A percentile compares a stretch with the other conserved stretches of the same genome.
Evolutionary conservation across 768 basidiomycete genomes (phyloP).

Genomic region (Podaxis carcinomalis): DNA sequence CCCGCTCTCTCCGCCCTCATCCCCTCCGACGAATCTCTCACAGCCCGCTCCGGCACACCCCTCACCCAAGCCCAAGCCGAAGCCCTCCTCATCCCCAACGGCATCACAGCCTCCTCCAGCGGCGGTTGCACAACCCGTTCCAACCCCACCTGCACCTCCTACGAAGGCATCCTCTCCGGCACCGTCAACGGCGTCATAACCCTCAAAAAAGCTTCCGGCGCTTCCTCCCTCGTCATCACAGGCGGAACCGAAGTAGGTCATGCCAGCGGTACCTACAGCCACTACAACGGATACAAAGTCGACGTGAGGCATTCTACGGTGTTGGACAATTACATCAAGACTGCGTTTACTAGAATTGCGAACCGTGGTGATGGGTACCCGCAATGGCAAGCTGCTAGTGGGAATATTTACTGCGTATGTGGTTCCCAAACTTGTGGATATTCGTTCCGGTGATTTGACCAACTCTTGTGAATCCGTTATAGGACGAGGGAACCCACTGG

Average conservation of each 20-base stretch:
- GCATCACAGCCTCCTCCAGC: slow-evolving; percentile 23
- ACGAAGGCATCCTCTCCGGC: slow-evolving; percentile 21
- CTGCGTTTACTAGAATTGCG: slow-evolving; percentile 20
- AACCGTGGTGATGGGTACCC: slow-evolving; percentile 24
- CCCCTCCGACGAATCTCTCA: background rate
- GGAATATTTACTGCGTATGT: slow-evolving; percentile 26
- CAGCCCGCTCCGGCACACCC: background rate
- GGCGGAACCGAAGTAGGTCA: slow-evolving; percentile 47
- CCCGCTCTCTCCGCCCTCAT: background rate
- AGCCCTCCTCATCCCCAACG: slow-evolving; percentile 18
- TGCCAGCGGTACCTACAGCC: slow-evolving; percentile 23
- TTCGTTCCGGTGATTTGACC: background rate
- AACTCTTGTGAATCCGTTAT: background rate
- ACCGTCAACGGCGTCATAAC: slow-evolving; percentile 25
- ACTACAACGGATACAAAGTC: slow-evolving; percentile 25
- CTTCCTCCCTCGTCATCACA: slow-evolving; percentile 63
- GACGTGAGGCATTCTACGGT: slow-evolving; percentile 20
- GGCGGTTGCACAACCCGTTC: slow-evolving; percentile 22
- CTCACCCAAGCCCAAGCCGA: slow-evolving; percentile 19
- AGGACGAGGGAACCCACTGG: slow-evolving; percentile 27
- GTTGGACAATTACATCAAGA: slow-evolving; percentile 23
- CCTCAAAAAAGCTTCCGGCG: slow-evolving; percentile 36
- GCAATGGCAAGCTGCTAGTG: slow-evolving; percentile 23
- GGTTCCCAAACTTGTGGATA: background rate
- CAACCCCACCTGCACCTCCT: slow-evolving; percentile 24